Evolutionary conservation across 148 eudicot genomes (phyloP).

Genomic region (Polygonum aviculare): DNA sequence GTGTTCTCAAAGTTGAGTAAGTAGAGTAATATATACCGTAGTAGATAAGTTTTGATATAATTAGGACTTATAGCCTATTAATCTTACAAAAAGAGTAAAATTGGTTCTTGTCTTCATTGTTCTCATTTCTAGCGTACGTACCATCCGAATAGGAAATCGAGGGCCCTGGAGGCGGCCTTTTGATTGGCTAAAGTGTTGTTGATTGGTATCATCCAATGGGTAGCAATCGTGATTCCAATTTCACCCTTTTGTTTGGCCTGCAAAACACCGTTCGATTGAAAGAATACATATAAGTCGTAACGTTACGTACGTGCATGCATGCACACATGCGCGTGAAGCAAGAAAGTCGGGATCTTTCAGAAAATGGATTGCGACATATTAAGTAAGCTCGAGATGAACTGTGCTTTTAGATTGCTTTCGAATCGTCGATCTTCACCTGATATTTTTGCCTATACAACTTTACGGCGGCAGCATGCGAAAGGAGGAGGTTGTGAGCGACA

Average conservation of each 20-base stretch:
- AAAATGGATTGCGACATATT: too few species aligned
- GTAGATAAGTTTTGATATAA: too few species aligned
- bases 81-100: too few species aligned
- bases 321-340: too few species aligned
- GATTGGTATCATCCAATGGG: conserved; percentile 10
- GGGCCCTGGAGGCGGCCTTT: conserved; percentile 2
- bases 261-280: background rate
- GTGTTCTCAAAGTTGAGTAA: too few species aligned
- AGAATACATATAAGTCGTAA: background rate
- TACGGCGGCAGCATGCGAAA: conserved; percentile 4
- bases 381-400: too few species aligned
- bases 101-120: too few species aligned
- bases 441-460: background rate
- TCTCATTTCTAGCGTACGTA: background rate
- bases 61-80: too few species aligned
- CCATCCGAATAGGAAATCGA: conserved; percentile 14
- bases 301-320: too few species aligned
- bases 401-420: background rate
- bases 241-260: conserved; percentile 8
- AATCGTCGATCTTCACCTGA: background rate
- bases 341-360: too few species aligned
- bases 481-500: conserved; percentile 11
- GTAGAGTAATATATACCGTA: too few species aligned
- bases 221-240: conserved; percentile 7
- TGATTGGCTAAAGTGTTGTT: background rate